Conservation (phyloP, 23 red algal species). For the Gracilaria caudata region DNA sequence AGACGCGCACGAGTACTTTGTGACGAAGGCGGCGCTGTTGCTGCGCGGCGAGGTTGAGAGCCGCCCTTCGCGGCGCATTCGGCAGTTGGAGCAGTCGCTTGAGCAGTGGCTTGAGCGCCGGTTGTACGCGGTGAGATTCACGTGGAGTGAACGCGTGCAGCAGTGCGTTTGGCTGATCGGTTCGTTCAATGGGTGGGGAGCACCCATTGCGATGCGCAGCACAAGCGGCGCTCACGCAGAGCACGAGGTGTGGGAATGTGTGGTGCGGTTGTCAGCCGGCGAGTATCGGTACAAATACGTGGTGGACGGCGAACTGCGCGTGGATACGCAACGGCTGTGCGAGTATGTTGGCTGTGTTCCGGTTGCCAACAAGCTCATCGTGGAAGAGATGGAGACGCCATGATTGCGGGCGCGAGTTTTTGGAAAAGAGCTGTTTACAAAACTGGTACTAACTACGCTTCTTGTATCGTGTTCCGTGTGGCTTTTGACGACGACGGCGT, state of each 20-base stretch:
- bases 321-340: slow-evolving; percentile 23
- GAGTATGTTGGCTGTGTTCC: neutral
- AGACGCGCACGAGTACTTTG: slow-evolving; percentile 12
- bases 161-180: slow-evolving; percentile 23
- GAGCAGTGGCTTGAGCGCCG: neutral
- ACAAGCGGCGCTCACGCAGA: neutral
- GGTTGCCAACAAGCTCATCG: slow-evolving; percentile 14
- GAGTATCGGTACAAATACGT: slow-evolving; percentile 26
- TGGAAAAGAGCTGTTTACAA: slow-evolving; percentile 2
- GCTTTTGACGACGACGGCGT: neutral
- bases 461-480: neutral
- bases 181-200: slow-evolving; percentile 36
- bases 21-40: slow-evolving; percentile 16
- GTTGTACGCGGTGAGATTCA: slow-evolving; percentile 22
- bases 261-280: slow-evolving; percentile 20
- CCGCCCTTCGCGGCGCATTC: neutral
- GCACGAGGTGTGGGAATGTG: slow-evolving; percentile 37
- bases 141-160: slow-evolving; percentile 11
- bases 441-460: slow-evolving; percentile 3
- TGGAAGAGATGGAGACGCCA: neutral
- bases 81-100: neutral
- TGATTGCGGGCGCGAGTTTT: too few species aligned
- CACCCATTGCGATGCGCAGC: slow-evolving; percentile 34
- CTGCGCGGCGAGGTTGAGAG: neutral
- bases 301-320: slow-evolving; percentile 27